phyloP scores from a whole-genome alignment of 257 asterid species.

The Henckelia pumila region DNA sequence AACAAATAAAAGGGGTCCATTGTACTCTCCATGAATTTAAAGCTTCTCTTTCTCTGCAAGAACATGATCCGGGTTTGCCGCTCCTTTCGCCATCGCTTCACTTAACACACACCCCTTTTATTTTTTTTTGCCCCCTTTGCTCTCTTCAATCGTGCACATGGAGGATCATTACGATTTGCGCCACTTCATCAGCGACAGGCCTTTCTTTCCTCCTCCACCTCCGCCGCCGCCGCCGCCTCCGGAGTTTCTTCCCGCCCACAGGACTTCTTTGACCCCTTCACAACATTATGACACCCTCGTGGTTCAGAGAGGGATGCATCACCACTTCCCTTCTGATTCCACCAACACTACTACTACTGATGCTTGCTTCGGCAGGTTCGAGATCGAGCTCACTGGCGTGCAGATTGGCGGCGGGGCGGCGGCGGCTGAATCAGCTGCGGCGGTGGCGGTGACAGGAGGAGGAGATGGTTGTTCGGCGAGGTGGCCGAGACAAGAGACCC shows the following conservation, averaged over 20 bases:
- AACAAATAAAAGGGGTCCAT: not conserved
- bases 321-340: conserved; percentile 19
- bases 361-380: conserved; percentile 41
- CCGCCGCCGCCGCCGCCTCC: conserved; percentile 33
- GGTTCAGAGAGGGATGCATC: conserved; percentile 31
- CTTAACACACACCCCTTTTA: no score
- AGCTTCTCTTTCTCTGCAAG: not conserved
- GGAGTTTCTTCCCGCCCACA: conserved; percentile 46
- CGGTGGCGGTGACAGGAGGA: not conserved
- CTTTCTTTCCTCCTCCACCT: conserved; percentile 35
- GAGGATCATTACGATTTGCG: conserved; percentile 81
- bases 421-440: conserved; percentile 19
- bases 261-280: conserved; percentile 30
- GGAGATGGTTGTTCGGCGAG: conserved; percentile 66
- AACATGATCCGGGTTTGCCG: not conserved
- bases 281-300: conserved; percentile 45
- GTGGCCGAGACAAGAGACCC: conserved; percentile 99
- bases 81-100: not conserved
- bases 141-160: no score
- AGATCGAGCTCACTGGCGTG: conserved; percentile 28
- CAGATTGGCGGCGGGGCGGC: conserved; percentile 13
- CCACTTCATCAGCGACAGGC: conserved; percentile 54
- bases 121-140: no score
- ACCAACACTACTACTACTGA: conserved; percentile 6
- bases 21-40: not conserved